phyloP scores from a whole-genome alignment of 2,329 filamentous ascomycete genomes.

The Fusarium sacchari region DNA sequence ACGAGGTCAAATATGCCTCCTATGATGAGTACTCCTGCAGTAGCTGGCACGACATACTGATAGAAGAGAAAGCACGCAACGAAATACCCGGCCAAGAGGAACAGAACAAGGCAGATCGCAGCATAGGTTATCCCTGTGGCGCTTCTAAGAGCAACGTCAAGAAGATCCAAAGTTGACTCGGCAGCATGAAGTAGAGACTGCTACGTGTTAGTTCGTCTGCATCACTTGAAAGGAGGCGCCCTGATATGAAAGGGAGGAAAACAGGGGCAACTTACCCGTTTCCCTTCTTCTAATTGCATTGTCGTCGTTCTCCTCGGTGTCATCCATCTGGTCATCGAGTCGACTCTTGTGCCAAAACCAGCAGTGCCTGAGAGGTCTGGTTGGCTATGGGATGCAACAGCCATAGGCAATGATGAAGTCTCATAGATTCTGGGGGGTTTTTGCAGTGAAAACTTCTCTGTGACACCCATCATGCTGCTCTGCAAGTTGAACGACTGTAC shows the following conservation, averaged over 20 bases:
- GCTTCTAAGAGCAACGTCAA: not conserved
- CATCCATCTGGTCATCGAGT: conserved; percentile 12
- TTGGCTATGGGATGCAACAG: conserved; percentile 10
- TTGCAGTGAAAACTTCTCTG: not conserved
- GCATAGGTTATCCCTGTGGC: not conserved
- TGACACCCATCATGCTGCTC: not conserved
- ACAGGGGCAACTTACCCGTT: not conserved
- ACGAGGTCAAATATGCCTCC: not conserved
- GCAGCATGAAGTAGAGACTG: not conserved
- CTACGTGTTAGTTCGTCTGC: not conserved
- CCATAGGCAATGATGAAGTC: not conserved
- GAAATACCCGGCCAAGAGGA: not conserved
- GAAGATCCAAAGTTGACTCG: not conserved
- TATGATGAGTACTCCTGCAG: not conserved
- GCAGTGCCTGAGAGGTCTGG: conserved; percentile 13
- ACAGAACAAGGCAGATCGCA: not conserved
- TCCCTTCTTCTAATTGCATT: conserved; percentile 8
- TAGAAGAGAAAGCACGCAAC: conserved; percentile 10
- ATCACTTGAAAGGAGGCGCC: not conserved
- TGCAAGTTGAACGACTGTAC: not conserved
- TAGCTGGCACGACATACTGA: conserved; percentile 3
- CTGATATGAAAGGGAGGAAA: not conserved
- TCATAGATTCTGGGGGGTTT: not conserved
- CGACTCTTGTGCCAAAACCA: conserved; percentile 4
- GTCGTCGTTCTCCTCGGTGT: conserved; percentile 1